Evolutionary conservation across 2,329 filamentous ascomycete species (phyloP).

Genomic region (Fusarium phyllophilum): DNA sequence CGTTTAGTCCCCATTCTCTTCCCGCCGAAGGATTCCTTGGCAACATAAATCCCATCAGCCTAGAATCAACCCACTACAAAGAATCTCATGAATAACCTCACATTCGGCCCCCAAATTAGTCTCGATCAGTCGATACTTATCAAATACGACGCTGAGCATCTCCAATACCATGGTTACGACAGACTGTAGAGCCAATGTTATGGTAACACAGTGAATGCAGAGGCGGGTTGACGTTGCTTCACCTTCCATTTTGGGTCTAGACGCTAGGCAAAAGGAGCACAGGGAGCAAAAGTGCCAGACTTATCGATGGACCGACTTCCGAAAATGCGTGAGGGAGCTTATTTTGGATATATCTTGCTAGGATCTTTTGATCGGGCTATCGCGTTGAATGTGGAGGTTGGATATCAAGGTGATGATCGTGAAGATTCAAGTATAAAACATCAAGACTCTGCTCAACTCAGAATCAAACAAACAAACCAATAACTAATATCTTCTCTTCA

Average conservation of each 20-base stretch:
- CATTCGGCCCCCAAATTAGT: not conserved
- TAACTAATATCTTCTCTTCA: not conserved
- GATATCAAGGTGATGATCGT: not conserved
- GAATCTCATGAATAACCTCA: not conserved
- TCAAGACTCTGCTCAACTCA: not conserved
- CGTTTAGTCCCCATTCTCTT: not conserved
- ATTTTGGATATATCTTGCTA: not conserved
- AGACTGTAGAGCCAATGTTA: not conserved
- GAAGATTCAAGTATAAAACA: not conserved
- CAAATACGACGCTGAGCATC: not conserved
- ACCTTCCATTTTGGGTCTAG: conserved; percentile 5
- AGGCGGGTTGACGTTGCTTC: not conserved
- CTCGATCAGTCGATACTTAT: conserved; percentile 10
- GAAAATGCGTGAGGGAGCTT: not conserved
- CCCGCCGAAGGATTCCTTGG: not conserved
- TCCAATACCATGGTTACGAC: not conserved
- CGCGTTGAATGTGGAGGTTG: not conserved
- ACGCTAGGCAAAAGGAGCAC: not conserved
- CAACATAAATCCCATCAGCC: not conserved
- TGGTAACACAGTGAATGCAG: not conserved
- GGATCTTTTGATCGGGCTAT: conserved; percentile 18
- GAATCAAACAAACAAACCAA: not conserved
- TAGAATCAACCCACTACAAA: not conserved
- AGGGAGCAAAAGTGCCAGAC: conserved; percentile 18
- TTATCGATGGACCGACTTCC: conserved; percentile 16